A percentile compares a stretch with the other conserved stretches of the same genome.
Conservation (phyloP, 2,329 filamentous ascomycete genomes). For the Blumeriella jaapii region DNA sequence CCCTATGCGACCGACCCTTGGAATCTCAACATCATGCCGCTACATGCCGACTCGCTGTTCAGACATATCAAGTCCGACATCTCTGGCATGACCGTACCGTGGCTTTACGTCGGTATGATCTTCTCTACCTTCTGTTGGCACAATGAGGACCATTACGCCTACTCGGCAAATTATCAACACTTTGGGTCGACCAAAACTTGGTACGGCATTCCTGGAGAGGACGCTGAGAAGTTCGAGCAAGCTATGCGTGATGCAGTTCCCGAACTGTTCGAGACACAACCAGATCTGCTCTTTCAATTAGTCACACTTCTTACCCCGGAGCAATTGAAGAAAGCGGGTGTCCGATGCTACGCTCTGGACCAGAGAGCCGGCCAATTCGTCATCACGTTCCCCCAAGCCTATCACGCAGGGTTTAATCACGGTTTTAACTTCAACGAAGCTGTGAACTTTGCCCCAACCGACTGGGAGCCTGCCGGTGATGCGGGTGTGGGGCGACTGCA, state of each 20-base stretch:
- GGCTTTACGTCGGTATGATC: conserved; percentile 99
- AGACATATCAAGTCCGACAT: conserved; percentile 97
- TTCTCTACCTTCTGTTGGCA: conserved; percentile 99
- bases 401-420: conserved; percentile 97
- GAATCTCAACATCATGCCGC: conserved; percentile 89
- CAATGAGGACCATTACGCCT: conserved; percentile 95
- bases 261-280: conserved; percentile 92
- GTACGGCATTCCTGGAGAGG: conserved; percentile 93
- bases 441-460: conserved; percentile 89
- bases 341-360: conserved; percentile 88
- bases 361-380: conserved; percentile 93
- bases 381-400: conserved; percentile 92
- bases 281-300: conserved; percentile 89
- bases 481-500: conserved; percentile 78
- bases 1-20: conserved; percentile 82
- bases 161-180: conserved; percentile 96
- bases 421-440: conserved; percentile 99
- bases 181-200: conserved; percentile 98
- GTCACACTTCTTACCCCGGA: conserved; percentile 94
- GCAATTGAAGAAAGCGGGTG: conserved; percentile 83
- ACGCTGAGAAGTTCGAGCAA: conserved; percentile 87
- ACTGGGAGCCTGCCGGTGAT: conserved; percentile 91
- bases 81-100: conserved; percentile 97
- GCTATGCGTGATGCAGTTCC: conserved; percentile 94
- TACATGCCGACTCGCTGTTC: conserved; percentile 86